phyloP scores from a whole-genome alignment of 2,329 filamentous ascomycete species.

The Colletotrichum orbiculare region DNA sequence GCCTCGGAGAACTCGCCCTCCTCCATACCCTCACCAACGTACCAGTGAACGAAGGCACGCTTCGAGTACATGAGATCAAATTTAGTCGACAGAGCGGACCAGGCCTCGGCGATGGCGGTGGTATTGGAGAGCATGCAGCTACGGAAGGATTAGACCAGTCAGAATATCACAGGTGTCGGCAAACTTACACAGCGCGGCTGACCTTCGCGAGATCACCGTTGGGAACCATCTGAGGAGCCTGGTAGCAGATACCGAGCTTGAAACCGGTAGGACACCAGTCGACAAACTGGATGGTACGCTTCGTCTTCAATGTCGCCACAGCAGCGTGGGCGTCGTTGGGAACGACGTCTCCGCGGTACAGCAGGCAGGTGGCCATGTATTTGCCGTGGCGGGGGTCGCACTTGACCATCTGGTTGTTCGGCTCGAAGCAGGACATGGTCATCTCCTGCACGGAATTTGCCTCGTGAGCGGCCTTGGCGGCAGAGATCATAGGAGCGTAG shows the following conservation, averaged over 20 bases:
- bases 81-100: slow-evolving; percentile 95
- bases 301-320: slow-evolving; percentile 97
- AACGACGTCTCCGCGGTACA: slow-evolving; percentile 98
- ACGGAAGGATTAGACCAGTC: slow-evolving; percentile 22
- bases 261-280: slow-evolving; percentile 99
- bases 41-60: slow-evolving; percentile 99
- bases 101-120: slow-evolving; percentile 97
- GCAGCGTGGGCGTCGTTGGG: slow-evolving; percentile 94
- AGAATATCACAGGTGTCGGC: neutral
- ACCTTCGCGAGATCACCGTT: slow-evolving; percentile 98
- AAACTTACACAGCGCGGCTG: slow-evolving; percentile 93
- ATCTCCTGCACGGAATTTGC: slow-evolving; percentile 98
- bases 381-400: slow-evolving; percentile 98
- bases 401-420: slow-evolving; percentile 99
- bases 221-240: slow-evolving; percentile 93
- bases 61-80: slow-evolving; percentile 99
- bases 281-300: slow-evolving; percentile 98
- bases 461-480: slow-evolving; percentile 96
- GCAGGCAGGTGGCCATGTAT: slow-evolving; percentile 98
- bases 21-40: slow-evolving; percentile 99
- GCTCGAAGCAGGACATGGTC: slow-evolving; percentile 99
- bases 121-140: slow-evolving; percentile 99
- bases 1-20: slow-evolving; percentile 99
- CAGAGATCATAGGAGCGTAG: slow-evolving; percentile 93
- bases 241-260: slow-evolving; percentile 99